A percentile compares a stretch with the other conserved stretches of the same genome.
phyloP scores from a whole-genome alignment of 1,139 yeast genomes.

The Kodamaea suecica region DNA sequence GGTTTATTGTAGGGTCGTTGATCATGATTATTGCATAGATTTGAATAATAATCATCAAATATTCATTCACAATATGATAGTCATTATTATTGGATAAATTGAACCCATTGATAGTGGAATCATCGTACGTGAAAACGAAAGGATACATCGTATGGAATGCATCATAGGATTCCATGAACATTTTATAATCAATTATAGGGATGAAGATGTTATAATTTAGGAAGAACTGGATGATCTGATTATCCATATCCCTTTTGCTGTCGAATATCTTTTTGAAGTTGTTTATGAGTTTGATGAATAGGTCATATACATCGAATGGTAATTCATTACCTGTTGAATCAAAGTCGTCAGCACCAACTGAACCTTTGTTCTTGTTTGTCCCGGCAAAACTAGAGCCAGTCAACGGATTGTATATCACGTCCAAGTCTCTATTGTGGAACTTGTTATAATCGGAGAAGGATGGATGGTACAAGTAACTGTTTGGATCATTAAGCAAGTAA shows the following conservation, averaged over 20 bases:
- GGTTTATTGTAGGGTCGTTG: conserved; percentile 45
- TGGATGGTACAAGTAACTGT: conserved; percentile 44
- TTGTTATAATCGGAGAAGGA: conserved; percentile 39
- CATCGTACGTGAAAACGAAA: conserved; percentile 48
- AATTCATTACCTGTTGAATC: conserved; percentile 18
- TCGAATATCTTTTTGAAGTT: conserved; percentile 46
- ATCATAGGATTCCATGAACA: conserved; percentile 56
- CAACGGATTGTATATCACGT: conserved; percentile 43
- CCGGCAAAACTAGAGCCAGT: conserved; percentile 24
- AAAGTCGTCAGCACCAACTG: conserved; percentile 6
- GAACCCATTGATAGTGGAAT: conserved; percentile 49
- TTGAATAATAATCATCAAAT: conserved; percentile 47
- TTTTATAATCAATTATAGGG: conserved; percentile 59
- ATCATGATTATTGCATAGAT: conserved; percentile 48
- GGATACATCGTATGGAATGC: conserved; percentile 58
- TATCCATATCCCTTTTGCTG: conserved; percentile 48
- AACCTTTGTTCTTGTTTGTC: conserved; percentile 2
- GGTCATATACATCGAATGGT: conserved; percentile 44
- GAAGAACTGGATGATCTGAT: conserved; percentile 52
- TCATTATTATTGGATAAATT: conserved; percentile 48
- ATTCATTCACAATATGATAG: conserved; percentile 49
- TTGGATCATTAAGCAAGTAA: conserved; percentile 42
- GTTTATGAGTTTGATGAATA: conserved; percentile 45
- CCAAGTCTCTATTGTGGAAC: conserved; percentile 41
- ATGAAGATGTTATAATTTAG: conserved; percentile 55